These are phyloP conservation scores for Fusarium piperis DNA, from an alignment of 2,329 filamentous ascomycete species.

Conservation along the genomic window DNA sequence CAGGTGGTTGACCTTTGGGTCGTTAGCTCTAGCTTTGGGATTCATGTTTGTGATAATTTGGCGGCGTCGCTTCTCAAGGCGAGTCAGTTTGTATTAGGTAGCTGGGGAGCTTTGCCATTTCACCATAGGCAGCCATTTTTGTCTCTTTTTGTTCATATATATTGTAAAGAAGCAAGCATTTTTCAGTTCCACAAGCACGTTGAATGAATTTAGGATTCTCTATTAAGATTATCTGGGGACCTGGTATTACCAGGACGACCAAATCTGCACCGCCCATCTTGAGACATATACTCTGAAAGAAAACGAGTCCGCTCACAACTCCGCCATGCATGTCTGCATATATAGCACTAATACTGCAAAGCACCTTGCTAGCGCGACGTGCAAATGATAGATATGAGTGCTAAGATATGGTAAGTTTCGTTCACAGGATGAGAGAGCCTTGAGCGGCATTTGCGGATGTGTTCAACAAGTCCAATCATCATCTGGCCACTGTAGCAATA, in stretches of 20 bases:
- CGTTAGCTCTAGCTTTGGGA: neutral
- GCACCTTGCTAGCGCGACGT: too few relatives aligned
- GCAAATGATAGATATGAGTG: too few relatives aligned
- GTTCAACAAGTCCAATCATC: too few relatives aligned
- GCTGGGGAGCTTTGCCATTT: neutral
- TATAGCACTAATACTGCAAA: too few relatives aligned
- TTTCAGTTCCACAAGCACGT: neutral
- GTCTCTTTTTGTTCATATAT: neutral
- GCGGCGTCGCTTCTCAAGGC: neutral
- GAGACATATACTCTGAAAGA: neutral
- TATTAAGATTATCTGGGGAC: neutral
- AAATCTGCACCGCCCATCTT: neutral
- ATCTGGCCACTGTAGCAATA: too few relatives aligned
- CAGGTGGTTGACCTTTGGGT: neutral
- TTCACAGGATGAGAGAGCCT: too few relatives aligned
- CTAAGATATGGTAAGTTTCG: too few relatives aligned
- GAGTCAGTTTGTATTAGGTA: neutral
- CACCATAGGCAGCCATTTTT: too few relatives aligned
- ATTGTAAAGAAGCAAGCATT: neutral
- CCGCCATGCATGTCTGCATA: too few relatives aligned
- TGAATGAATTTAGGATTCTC: neutral
- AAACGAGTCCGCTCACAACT: neutral
- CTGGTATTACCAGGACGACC: neutral
- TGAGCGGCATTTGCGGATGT: too few relatives aligned
- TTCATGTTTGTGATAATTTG: neutral